Percentiles rank a stretch among this genome's conserved stretches.
Conservation (phyloP, 192 early-diverging fungal genomes). For the Coemansia sp. region DNA sequence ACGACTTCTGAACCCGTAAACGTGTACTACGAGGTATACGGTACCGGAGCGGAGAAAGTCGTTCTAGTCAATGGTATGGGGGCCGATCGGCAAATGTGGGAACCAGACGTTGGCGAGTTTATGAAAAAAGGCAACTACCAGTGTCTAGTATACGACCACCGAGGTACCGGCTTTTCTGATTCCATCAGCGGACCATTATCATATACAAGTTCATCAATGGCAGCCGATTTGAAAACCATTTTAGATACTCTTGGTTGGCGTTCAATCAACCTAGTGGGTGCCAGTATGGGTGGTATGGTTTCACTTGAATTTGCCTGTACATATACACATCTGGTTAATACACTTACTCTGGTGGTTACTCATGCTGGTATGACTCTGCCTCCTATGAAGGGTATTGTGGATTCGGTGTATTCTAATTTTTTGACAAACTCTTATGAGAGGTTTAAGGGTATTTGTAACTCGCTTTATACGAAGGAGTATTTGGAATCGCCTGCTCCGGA, state of each 20-base stretch:
- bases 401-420: conserved; percentile 34
- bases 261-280: conserved; percentile 71
- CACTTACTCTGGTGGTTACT: conserved; percentile 43
- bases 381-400: conserved; percentile 35
- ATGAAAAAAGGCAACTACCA: conserved; percentile 62
- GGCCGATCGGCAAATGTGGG: conserved; percentile 56
- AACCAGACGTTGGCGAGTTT: conserved; percentile 58
- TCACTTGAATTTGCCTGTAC: conserved; percentile 66
- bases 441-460: conserved; percentile 39
- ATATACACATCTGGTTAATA: conserved; percentile 59
- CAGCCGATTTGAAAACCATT: conserved; percentile 65
- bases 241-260: conserved; percentile 71
- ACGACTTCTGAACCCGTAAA: conserved; percentile 5
- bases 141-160: conserved; percentile 77
- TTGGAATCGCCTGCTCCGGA: conserved; percentile 36
- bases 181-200: neutral
- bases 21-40: conserved; percentile 53
- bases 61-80: conserved; percentile 54
- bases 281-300: conserved; percentile 90
- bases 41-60: conserved; percentile 20
- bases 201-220: conserved; percentile 35
- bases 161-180: conserved; percentile 68
- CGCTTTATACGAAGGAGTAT: conserved; percentile 40
- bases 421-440: conserved; percentile 34
- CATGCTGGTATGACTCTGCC: conserved; percentile 44